Evolutionary conservation across 768 basidiomycete genomes (phyloP).

Genomic region (Chiua virens): DNA sequence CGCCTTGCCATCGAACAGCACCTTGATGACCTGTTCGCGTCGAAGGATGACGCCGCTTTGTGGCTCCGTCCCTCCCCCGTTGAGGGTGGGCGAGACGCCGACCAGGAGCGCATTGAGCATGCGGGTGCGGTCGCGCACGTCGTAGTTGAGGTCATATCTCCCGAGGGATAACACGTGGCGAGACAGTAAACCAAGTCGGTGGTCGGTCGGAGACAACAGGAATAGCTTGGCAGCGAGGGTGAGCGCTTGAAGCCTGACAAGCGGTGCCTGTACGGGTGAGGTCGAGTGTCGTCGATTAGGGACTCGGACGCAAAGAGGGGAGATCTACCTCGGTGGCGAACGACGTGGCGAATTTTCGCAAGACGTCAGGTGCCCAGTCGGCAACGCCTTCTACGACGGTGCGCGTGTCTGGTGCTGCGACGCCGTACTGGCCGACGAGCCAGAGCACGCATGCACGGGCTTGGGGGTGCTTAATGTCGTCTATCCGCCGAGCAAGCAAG

Average conservation of each 20-base stretch:
- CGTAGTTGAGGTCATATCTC: slow-evolving; percentile 84
- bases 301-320: not conserved
- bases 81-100: slow-evolving; percentile 46
- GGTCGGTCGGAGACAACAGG: slow-evolving; percentile 59
- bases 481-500: slow-evolving; percentile 72
- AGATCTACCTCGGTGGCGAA: slow-evolving; percentile 67
- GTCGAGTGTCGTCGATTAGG: not conserved
- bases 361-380: slow-evolving; percentile 85
- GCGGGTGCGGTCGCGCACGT: slow-evolving; percentile 87
- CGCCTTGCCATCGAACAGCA: slow-evolving; percentile 77
- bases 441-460: slow-evolving; percentile 89
- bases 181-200: slow-evolving; percentile 51
- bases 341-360: slow-evolving; percentile 74
- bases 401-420: slow-evolving; percentile 36
- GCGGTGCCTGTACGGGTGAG: slow-evolving; percentile 41
- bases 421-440: slow-evolving; percentile 89
- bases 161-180: slow-evolving; percentile 82
- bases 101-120: slow-evolving; percentile 71
- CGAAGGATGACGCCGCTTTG: slow-evolving; percentile 75
- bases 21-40: slow-evolving; percentile 75
- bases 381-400: slow-evolving; percentile 56
- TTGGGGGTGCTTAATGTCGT: slow-evolving; percentile 74
- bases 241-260: slow-evolving; percentile 81
- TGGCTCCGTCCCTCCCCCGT: slow-evolving; percentile 42
- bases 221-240: slow-evolving; percentile 87